Evolutionary conservation across 2,329 filamentous ascomycete genomes (phyloP).

Genomic region (Hymenoscyphus repandus): DNA sequence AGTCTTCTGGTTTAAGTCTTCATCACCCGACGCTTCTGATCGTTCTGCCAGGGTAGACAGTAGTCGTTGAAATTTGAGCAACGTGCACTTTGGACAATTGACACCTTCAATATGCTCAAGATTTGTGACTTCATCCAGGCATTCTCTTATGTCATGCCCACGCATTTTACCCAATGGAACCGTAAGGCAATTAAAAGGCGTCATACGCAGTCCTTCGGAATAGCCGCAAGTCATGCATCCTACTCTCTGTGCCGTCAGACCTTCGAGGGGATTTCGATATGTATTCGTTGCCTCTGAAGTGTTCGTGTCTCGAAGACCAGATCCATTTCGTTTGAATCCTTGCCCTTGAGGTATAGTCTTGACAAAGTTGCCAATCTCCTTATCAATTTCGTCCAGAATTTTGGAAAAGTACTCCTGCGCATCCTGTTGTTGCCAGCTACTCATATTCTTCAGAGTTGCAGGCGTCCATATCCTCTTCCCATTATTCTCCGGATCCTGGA

Average conservation of each 20-base stretch:
- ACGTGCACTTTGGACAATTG: constrained; percentile 85
- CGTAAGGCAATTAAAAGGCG: constrained; percentile 90
- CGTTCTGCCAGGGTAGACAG: constrained; percentile 43
- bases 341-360: constrained; percentile 13
- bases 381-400: constrained; percentile 78
- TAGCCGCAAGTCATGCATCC: constrained; percentile 81
- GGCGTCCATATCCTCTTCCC: constrained; percentile 80
- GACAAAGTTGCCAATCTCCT: constrained; percentile 57
- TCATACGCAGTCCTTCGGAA: constrained; percentile 83
- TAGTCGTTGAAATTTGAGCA: constrained; percentile 52
- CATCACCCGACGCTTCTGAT: constrained; percentile 26
- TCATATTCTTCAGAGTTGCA: constrained; percentile 79
- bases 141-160: constrained; percentile 67
- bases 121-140: constrained; percentile 77
- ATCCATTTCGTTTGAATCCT: constrained; percentile 23
- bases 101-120: constrained; percentile 85
- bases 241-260: constrained; percentile 80
- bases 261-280: constrained; percentile 75
- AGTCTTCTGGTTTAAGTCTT: constrained; percentile 30
- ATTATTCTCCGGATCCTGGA: constrained; percentile 66
- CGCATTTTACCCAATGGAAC: constrained; percentile 67
- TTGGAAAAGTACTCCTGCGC: constrained; percentile 97
- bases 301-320: not conserved
- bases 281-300: constrained; percentile 8
- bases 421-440: constrained; percentile 93